Evolutionary conservation across 2,329 filamentous ascomycete genomes (phyloP).

Genomic region (Neonectria sp.): DNA sequence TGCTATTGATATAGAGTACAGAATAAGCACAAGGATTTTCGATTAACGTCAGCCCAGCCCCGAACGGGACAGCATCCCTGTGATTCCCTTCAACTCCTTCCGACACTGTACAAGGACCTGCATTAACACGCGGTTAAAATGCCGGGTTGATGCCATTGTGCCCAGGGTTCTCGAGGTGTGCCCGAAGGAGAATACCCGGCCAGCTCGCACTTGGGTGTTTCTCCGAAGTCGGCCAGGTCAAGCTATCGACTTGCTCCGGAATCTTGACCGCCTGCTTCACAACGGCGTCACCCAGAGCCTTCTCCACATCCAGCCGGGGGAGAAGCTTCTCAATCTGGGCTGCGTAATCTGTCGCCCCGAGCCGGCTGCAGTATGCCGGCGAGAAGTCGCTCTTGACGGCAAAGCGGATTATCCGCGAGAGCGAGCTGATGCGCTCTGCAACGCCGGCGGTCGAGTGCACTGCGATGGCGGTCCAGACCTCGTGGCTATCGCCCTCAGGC

Average conservation of each 20-base stretch:
- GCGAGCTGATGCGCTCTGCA: slow-evolving; percentile 54
- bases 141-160: slow-evolving; percentile 48
- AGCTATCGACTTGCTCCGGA: slow-evolving; percentile 37
- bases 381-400: slow-evolving; percentile 54
- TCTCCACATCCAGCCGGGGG: slow-evolving; percentile 46
- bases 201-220: slow-evolving; percentile 50
- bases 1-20: not conserved
- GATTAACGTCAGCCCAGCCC: not conserved
- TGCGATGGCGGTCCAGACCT: slow-evolving; percentile 54
- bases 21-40: not conserved
- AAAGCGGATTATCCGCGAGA: slow-evolving; percentile 50
- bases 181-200: slow-evolving; percentile 51
- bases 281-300: slow-evolving; percentile 46
- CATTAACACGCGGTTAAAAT: slow-evolving; percentile 38
- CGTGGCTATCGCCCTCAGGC: slow-evolving; percentile 44
- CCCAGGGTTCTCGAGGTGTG: slow-evolving; percentile 49
- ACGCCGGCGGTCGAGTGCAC: slow-evolving; percentile 55
- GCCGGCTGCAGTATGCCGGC: slow-evolving; percentile 22
- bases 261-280: slow-evolving; percentile 45
- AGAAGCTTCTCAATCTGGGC: slow-evolving; percentile 42
- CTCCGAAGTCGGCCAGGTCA: slow-evolving; percentile 45
- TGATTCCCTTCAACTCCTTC: not conserved
- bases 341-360: slow-evolving; percentile 23
- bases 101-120: no score
- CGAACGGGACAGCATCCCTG: not conserved